Evolutionary conservation across 176 grass and related monocot genomes (phyloP).

Genomic region (Elymus sibiricus): DNA sequence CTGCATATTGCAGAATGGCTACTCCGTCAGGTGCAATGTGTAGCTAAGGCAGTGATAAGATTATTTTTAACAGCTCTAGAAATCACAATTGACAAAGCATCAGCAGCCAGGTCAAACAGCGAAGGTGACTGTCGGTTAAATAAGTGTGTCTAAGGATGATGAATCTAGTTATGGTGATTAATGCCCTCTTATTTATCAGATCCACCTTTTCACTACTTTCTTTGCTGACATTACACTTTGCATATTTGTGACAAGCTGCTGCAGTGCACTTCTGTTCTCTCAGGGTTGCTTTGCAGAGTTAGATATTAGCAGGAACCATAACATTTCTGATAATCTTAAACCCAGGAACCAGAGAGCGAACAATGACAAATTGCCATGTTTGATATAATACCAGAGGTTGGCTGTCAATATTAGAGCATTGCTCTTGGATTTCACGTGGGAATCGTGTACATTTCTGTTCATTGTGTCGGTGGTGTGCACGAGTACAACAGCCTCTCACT

Average conservation of each 20-base stretch:
- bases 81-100: not conserved
- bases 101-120: not conserved
- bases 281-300: not conserved
- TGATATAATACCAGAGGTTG: not conserved
- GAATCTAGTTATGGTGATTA: not conserved
- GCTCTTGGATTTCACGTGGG: not conserved
- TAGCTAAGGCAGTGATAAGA: not conserved
- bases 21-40: not conserved
- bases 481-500: not conserved
- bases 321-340: not conserved
- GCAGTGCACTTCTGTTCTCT: not conserved
- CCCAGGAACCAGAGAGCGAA: not conserved
- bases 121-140: not conserved
- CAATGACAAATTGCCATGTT: not conserved
- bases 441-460: not conserved
- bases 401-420: not conserved
- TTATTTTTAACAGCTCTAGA: not conserved
- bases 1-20: not conserved
- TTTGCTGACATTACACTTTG: not conserved
- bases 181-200: not conserved
- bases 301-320: not conserved
- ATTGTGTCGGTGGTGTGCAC: not conserved
- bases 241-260: constrained; percentile 2
- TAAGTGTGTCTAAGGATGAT: not conserved
- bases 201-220: constrained; percentile 1